These are phyloP conservation scores for Blastocystis hominis DNA, from an alignment of 352 stramenopile species.

Conservation along the genomic window DNA sequence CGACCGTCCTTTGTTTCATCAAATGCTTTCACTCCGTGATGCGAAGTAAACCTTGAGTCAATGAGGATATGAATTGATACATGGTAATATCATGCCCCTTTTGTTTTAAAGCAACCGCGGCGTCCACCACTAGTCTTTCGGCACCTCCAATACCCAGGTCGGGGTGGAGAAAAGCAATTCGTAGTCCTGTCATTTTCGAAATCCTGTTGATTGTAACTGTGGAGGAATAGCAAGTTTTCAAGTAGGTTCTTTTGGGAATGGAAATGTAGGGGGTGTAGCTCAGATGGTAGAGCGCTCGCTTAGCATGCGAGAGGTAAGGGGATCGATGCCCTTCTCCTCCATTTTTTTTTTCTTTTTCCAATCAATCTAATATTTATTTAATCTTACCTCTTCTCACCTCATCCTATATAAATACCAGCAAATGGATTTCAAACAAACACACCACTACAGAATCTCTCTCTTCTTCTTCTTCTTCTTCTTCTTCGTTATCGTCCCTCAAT, in stretches of 20 bases:
- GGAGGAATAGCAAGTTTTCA: not conserved
- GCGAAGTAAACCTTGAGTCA: conserved; percentile 80
- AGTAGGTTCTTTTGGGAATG: no score
- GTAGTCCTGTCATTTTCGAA: not conserved
- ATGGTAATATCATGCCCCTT: conserved; percentile 66
- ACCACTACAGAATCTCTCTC: not conserved
- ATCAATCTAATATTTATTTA: not conserved
- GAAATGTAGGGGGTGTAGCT: conserved; percentile 24
- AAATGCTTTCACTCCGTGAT: conserved; percentile 86
- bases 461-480: not conserved
- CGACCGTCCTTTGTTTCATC: conserved; percentile 70
- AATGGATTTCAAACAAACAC: conserved; percentile 7
- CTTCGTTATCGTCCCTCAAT: not conserved
- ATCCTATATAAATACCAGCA: no score
- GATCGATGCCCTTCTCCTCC: conserved; percentile 57
- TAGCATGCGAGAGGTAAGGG: conserved; percentile 58
- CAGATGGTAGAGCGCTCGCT: conserved; percentile 58
- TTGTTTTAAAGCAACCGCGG: conserved; percentile 74
- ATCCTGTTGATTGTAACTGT: not conserved
- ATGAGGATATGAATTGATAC: not conserved
- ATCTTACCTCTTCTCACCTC: not conserved
- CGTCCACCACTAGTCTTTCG: conserved; percentile 83
- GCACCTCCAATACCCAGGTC: conserved; percentile 93
- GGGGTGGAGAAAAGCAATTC: conserved; percentile 77
- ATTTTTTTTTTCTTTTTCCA: conserved; percentile 21